Conservation (phyloP, 2,329 filamentous ascomycete species). For the Chaetomiaceae sp. region DNA sequence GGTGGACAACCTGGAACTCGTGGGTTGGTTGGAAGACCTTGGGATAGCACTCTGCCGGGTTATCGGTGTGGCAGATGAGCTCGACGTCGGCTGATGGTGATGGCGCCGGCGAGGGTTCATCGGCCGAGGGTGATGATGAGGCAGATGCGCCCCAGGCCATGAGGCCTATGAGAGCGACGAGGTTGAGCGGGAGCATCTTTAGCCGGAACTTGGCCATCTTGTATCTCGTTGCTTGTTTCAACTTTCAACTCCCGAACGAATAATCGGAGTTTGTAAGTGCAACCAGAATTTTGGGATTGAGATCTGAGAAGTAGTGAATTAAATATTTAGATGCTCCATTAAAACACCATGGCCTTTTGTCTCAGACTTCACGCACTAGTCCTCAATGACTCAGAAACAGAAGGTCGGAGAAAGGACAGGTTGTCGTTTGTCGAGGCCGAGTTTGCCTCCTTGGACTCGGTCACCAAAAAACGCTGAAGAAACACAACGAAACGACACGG, state of each 20-base stretch:
- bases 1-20: constrained; percentile 58
- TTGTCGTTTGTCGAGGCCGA: constrained; percentile 12
- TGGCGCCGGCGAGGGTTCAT: background rate
- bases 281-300: background rate
- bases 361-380: background rate
- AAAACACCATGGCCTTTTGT: constrained; percentile 9
- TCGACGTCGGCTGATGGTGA: constrained; percentile 41
- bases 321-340: background rate
- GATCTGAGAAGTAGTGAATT: too few relatives aligned
- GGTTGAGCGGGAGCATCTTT: constrained; percentile 19
- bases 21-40: constrained; percentile 59
- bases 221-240: background rate
- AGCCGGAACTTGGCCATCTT: constrained; percentile 20
- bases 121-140: constrained; percentile 13
- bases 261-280: background rate
- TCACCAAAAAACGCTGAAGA: background rate
- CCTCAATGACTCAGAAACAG: constrained; percentile 24
- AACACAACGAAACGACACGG: background rate
- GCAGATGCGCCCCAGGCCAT: constrained; percentile 21
- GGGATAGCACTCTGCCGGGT: constrained; percentile 61
- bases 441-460: constrained; percentile 18
- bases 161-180: constrained; percentile 24
- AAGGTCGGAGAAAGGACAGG: constrained; percentile 32
- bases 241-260: background rate
- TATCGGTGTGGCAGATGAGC: constrained; percentile 60